A percentile compares a stretch with the other conserved stretches of the same genome.
Evolutionary conservation across 208 protist genomes (phyloP).

Genomic region (Crithidia expoeki): DNA sequence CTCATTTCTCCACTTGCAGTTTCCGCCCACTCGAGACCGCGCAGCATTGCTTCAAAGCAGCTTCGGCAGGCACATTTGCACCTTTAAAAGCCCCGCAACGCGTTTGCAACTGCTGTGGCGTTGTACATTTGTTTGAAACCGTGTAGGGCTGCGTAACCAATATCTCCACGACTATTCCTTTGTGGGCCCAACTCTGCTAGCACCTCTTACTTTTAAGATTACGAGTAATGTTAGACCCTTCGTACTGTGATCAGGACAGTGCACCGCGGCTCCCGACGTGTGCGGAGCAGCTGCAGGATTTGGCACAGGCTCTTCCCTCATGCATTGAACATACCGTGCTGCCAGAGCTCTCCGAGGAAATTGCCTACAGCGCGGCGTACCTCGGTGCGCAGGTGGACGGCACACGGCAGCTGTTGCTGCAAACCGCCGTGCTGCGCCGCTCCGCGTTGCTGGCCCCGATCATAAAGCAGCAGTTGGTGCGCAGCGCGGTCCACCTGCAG

Average conservation of each 20-base stretch:
- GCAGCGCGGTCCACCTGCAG: slow-evolving; percentile 37
- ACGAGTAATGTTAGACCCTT: not conserved
- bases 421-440: slow-evolving; percentile 27
- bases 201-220: not conserved
- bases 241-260: not conserved
- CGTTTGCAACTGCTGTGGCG: no score
- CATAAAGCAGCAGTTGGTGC: slow-evolving; percentile 36
- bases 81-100: no score
- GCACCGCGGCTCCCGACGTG: not conserved
- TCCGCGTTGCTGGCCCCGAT: slow-evolving; percentile 24
- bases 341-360: slow-evolving; percentile 27
- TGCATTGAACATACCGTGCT: slow-evolving; percentile 23
- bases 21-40: no score
- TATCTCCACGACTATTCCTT: no score
- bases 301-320: slow-evolving; percentile 8
- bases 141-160: no score
- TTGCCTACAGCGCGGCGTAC: slow-evolving; percentile 10
- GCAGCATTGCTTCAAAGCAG: no score
- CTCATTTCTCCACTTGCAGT: no score
- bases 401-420: slow-evolving; percentile 29
- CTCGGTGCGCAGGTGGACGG: slow-evolving; percentile 34
- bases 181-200: no score
- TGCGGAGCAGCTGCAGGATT: slow-evolving; percentile 18
- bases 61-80: no score
- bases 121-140: no score